Percentiles rank a stretch among this genome's conserved stretches.
phyloP scores from a whole-genome alignment of 2,329 filamentous ascomycete genomes.

The Trichoderma semiorbis region DNA sequence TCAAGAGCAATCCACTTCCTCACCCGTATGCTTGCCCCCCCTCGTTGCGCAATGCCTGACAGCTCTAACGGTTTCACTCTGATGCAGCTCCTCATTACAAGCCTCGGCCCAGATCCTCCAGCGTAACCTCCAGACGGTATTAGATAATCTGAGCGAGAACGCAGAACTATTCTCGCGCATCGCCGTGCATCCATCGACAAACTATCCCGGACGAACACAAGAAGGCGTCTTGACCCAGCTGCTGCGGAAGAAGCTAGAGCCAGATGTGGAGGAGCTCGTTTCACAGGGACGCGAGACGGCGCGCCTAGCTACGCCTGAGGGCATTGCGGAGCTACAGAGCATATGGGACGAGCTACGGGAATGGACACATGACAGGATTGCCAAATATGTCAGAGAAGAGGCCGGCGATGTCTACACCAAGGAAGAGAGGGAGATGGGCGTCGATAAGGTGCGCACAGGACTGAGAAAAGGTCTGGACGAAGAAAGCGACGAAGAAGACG shows the following conservation, averaged over 20 bases:
- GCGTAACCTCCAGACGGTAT: slow-evolving; percentile 64
- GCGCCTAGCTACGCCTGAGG: slow-evolving; percentile 41
- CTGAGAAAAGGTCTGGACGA: slow-evolving; percentile 54
- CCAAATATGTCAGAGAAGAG: slow-evolving; percentile 41
- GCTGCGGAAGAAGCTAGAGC: slow-evolving; percentile 80
- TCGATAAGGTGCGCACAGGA: slow-evolving; percentile 70
- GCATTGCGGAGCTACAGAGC: slow-evolving; percentile 43
- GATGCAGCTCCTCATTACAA: slow-evolving; percentile 63
- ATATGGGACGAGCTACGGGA: slow-evolving; percentile 52
- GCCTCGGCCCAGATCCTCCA: slow-evolving; percentile 69
- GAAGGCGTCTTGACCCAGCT: slow-evolving; percentile 64
- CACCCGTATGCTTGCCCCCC: slow-evolving; percentile 50
- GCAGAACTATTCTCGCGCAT: slow-evolving; percentile 65
- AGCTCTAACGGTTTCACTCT: neutral
- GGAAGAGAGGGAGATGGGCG: slow-evolving; percentile 63
- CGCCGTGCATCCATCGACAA: slow-evolving; percentile 71
- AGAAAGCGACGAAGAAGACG: slow-evolving; percentile 54
- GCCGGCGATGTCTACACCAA: slow-evolving; percentile 64
- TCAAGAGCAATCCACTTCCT: slow-evolving; percentile 63
- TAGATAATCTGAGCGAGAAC: slow-evolving; percentile 62
- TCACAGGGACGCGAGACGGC: slow-evolving; percentile 56
- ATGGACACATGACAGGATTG: slow-evolving; percentile 41
- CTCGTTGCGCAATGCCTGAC: neutral
- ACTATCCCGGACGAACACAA: slow-evolving; percentile 68
- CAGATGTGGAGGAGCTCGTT: slow-evolving; percentile 70